phyloP scores from a whole-genome alignment of 2,329 filamentous ascomycete genomes.

The Fusarium caatingaense region DNA sequence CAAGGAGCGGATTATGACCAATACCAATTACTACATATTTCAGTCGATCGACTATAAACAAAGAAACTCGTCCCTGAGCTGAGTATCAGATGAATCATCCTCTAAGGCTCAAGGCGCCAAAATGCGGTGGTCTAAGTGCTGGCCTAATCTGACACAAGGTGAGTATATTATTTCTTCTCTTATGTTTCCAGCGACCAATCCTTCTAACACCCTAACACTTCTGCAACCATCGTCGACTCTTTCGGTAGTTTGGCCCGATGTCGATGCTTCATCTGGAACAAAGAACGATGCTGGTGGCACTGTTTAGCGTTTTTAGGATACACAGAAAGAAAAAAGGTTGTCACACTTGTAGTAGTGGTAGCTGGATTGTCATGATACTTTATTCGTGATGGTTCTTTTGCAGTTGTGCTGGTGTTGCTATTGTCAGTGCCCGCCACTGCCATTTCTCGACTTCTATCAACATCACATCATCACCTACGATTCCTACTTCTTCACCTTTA shows the following conservation, averaged over 20 bases:
- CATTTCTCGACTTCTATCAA: neutral
- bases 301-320: conserved; percentile 11
- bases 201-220: neutral
- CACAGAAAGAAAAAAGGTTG: conserved; percentile 15
- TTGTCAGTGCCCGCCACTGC: conserved; percentile 24
- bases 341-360: conserved; percentile 18
- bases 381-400: neutral
- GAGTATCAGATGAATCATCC: rapidly evolving
- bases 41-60: conserved; percentile 22
- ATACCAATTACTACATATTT: conserved; percentile 28
- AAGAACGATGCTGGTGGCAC: conserved; percentile 35
- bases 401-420: conserved; percentile 1
- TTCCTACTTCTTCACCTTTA: neutral
- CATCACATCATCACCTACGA: neutral
- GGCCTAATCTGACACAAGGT: neutral
- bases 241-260: conserved; percentile 8
- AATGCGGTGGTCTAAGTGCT: rapidly evolving
- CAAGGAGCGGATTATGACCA: conserved; percentile 16
- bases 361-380: neutral
- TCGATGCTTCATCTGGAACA: conserved; percentile 27
- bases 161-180: rapidly evolving
- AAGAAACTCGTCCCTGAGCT: conserved; percentile 3
- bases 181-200: rapidly evolving
- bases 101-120: neutral
- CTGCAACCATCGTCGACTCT: neutral